Base-by-base conservation (phyloP, 1,284 basidiomycete species). In the Porogramme epimiltina region DNA sequence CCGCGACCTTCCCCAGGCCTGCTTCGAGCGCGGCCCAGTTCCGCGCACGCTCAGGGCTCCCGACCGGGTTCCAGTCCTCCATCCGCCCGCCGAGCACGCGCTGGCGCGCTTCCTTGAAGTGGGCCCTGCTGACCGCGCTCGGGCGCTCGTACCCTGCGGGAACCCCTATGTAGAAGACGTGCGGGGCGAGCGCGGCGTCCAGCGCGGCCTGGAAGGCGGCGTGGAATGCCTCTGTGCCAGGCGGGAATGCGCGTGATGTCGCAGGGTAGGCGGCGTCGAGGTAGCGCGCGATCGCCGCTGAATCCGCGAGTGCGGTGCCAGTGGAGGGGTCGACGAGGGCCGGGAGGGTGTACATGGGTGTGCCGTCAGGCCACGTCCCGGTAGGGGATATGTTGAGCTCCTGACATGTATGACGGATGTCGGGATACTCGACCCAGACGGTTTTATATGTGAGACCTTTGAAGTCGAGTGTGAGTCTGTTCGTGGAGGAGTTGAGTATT, bases 251-350 rank as follows among this genome's bases (percentile, higher is more conserved):
- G 24, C 45, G 48, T 3, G 64, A 67, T 0, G 70, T 67, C 37
- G 71, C 64, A 1, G 78, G 76, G 59, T 79, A 81, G 13, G 69
- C 69, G 37, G 61, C 56, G 51, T 80, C 78, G 50, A 80, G 71
- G 47, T 79, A 79, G 34, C 70, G 61, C 2, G 73, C 75, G 48
- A 81, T 81, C n/a, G 44, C 49, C 16, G 61, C 22, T 0, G 77
- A 77, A 46, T 80, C 76, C 10, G 71, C 60, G 28, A 79, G 50
- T 42, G 62, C 56, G 0, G 54, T 54, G 2, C 70, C 68, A 2
- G 73, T 76, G 11, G 51, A 49, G 11, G 62, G 62, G 41, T 68
- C 66, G 44, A 62, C 53, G 47, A 65, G 64, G 43, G 60, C 50
- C 33, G 67, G 65, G 19, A 57, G 40, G 16, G 42, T 49, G 43